Percentiles rank a stretch among this genome's conserved stretches.
These are phyloP conservation scores for Pichia sp. DNA, from an alignment of 1,139 yeast genomes.

Conservation along the genomic window DNA sequence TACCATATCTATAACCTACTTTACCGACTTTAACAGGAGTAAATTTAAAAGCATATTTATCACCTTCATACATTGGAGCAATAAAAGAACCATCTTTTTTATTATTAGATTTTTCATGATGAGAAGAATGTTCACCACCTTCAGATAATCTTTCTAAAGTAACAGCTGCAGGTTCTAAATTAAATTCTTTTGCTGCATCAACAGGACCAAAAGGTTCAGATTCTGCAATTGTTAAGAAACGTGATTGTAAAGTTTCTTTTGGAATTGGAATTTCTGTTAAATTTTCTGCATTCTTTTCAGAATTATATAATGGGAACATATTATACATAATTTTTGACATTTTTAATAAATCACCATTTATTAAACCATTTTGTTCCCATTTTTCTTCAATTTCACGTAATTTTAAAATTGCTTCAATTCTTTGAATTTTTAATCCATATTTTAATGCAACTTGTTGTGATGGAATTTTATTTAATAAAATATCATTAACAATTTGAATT, in stretches of 20 bases:
- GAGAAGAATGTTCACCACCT: constrained; percentile 41
- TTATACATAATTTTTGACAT: constrained; percentile 61
- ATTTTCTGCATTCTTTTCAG: constrained; percentile 48
- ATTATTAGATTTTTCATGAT: constrained; percentile 14
- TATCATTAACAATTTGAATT: constrained; percentile 51
- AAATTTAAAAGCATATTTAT: constrained; percentile 64
- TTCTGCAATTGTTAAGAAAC: constrained; percentile 87
- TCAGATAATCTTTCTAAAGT: constrained; percentile 64
- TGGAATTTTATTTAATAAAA: constrained; percentile 45
- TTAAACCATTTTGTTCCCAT: constrained; percentile 48
- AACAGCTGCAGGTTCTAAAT: constrained; percentile 76
- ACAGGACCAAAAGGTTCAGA: constrained; percentile 96
- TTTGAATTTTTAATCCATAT: constrained; percentile 73
- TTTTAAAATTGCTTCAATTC: constrained; percentile 79
- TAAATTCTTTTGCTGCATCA: constrained; percentile 86
- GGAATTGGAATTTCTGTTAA: constrained; percentile 95
- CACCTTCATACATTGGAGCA: constrained; percentile 49
- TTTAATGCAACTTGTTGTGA: constrained; percentile 73
- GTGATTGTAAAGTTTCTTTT: constrained; percentile 70
- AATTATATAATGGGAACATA: constrained; percentile 72
- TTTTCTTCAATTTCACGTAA: constrained; percentile 58
- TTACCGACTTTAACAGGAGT: constrained; percentile 72
- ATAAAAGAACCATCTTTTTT: constrained; percentile 30
- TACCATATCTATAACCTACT: constrained; percentile 91
- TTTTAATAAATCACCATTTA: constrained; percentile 45